Base-by-base conservation (phyloP, 2,329 filamentous ascomycete genomes). In the Ophiosphaerella narmari region DNA sequence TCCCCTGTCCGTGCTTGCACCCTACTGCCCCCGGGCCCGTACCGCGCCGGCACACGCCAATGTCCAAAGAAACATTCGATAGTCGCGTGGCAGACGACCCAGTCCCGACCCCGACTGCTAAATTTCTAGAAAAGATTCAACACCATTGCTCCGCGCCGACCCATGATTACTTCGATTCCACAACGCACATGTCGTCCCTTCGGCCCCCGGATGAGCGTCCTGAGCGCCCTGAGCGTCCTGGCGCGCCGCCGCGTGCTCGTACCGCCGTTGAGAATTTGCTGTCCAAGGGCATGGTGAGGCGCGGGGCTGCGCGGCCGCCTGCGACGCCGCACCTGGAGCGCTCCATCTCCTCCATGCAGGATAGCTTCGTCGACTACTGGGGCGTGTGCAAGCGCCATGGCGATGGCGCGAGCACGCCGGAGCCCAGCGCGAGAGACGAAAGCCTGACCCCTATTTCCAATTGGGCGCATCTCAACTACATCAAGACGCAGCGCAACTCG, bases 401-500 rank as follows among this genome's bases (percentile, higher is more conserved):
- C 35, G 43, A 56, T 54, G 48, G 46, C 34, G 38, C 55, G 6
- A 57, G 52, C 35, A 46, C 49, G 34, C 44, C 54, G 36, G 53
- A 60, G 14, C 46, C 36, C 2, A 49, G 34, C 13, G 34, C 55
- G 52, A 60, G 53, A 18, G 62, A 66, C 29, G 62, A 64, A 21
- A 51, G 49, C 11, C 57, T 68, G 14, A 57, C 59, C 4, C 64
- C 67, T 7, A 65, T 73, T 39, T 63, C 69, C n/a, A 71, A 71
- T 31, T 70, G 63, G 69, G 69, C 70, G 18, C 69, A 73, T 51
- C 53, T 73, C 13, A 67, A 63, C 24, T 67, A 69, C 44, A 60
- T 72, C 39, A 71, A 73, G 54, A 65, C 58, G 39, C 69, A 73
- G 41, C 67, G 71, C 23, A 70, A 67, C 39, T 58, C 59, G 12